A percentile compares a stretch with the other conserved stretches of the same genome.
phyloP scores from a whole-genome alignment of 1,284 basidiomycete genomes.

The Trametes versicolor region DNA sequence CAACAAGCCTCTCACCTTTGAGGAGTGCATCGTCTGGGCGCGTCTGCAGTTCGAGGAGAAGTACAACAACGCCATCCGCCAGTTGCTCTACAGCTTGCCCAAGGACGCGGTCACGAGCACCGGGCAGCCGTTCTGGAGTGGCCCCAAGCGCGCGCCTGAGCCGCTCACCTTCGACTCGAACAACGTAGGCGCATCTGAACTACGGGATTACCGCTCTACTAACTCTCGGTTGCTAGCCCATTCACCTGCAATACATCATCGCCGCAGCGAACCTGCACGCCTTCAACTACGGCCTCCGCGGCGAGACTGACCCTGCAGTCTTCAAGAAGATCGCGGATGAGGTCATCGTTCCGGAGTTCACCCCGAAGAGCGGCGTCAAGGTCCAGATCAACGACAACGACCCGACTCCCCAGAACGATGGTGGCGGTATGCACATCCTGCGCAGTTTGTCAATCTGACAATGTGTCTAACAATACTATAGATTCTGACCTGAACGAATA shows the following conservation, averaged over 20 bases:
- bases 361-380: slow-evolving; percentile 92
- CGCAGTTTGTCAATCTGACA: not conserved
- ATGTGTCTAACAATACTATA: slow-evolving; percentile 15
- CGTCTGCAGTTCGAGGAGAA: slow-evolving; percentile 95
- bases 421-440: slow-evolving; percentile 39
- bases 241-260: slow-evolving; percentile 92
- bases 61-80: slow-evolving; percentile 94
- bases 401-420: slow-evolving; percentile 67
- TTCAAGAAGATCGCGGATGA: slow-evolving; percentile 90
- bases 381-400: slow-evolving; percentile 97
- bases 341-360: slow-evolving; percentile 94
- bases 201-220: slow-evolving; percentile 7
- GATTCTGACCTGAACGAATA: slow-evolving; percentile 65
- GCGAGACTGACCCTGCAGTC: slow-evolving; percentile 81
- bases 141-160: slow-evolving; percentile 98
- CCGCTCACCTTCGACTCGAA: slow-evolving; percentile 87
- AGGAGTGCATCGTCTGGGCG: slow-evolving; percentile 98
- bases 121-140: slow-evolving; percentile 97
- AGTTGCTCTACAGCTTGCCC: slow-evolving; percentile 93
- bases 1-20: slow-evolving; percentile 93
- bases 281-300: slow-evolving; percentile 97
- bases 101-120: slow-evolving; percentile 91
- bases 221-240: slow-evolving; percentile 59
- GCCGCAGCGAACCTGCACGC: slow-evolving; percentile 97
- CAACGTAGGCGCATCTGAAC: slow-evolving; percentile 67